Percentiles rank a stretch among this genome's conserved stretches.
Evolutionary conservation across 805 yeast species (phyloP).

Genomic region (Metschnikowia continentalis): DNA sequence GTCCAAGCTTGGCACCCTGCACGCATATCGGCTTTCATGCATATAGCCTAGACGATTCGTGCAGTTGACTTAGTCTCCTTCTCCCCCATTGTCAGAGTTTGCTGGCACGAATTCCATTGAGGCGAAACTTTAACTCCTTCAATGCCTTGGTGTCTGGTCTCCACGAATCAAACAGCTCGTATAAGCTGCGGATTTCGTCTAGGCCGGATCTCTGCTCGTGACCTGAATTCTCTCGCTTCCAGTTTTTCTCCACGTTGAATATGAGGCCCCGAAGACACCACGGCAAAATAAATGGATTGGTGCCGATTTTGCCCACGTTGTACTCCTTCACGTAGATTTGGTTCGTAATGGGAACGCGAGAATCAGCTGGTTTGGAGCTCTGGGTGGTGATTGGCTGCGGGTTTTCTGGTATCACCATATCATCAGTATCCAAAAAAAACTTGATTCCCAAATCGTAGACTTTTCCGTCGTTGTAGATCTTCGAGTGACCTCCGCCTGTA

Average conservation of each 20-base stretch:
- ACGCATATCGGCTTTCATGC: slow-evolving; percentile 5
- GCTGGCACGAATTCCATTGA: slow-evolving; percentile 50
- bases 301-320: slow-evolving; percentile 60
- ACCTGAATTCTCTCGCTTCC: slow-evolving; percentile 39
- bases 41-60: neutral
- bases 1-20: neutral
- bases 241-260: slow-evolving; percentile 52
- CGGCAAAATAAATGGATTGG: slow-evolving; percentile 83
- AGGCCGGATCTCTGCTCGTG: slow-evolving; percentile 32
- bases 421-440: slow-evolving; percentile 71
- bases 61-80: neutral
- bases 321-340: slow-evolving; percentile 43
- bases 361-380: slow-evolving; percentile 6
- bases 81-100: slow-evolving; percentile 24
- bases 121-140: slow-evolving; percentile 78
- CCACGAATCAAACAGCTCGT: slow-evolving; percentile 79
- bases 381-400: neutral
- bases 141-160: slow-evolving; percentile 76
- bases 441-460: slow-evolving; percentile 80
- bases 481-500: slow-evolving; percentile 95
- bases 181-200: slow-evolving; percentile 57
- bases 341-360: slow-evolving; percentile 29
- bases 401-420: slow-evolving; percentile 40
- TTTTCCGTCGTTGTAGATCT: slow-evolving; percentile 74
- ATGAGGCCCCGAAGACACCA: slow-evolving; percentile 85